A percentile compares a stretch with the other conserved stretches of the same genome.
Evolutionary conservation across 192 early-diverging fungal genomes (phyloP).

Genomic region (Backusella tuberculispora): DNA sequence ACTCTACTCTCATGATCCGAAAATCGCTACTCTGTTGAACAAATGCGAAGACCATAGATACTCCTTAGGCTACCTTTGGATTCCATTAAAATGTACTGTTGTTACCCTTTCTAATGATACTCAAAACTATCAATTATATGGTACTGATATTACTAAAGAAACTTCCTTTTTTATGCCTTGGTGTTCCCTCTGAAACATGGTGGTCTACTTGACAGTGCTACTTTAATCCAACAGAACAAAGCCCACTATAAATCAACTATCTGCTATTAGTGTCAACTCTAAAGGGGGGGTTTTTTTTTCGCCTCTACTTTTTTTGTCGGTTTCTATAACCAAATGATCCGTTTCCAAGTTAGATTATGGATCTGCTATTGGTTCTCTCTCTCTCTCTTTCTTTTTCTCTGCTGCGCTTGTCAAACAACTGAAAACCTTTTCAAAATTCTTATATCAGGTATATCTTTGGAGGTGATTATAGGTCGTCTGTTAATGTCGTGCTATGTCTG

Average conservation of each 20-base stretch:
- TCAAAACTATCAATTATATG: not conserved
- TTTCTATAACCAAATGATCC: not conserved
- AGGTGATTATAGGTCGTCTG: too few species aligned
- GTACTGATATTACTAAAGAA: not conserved
- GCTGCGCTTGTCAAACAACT: not conserved
- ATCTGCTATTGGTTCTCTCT: not conserved
- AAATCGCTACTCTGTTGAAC: not conserved
- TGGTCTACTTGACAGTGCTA: too few species aligned
- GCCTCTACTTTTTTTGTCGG: not conserved
- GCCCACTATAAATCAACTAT: too few species aligned
- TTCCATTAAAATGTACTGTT: not conserved
- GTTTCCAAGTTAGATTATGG: conserved; percentile 6
- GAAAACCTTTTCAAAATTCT: too few species aligned
- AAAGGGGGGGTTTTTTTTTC: too few species aligned
- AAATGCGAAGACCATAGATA: not conserved
- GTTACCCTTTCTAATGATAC: not conserved
- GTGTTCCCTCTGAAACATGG: not conserved
- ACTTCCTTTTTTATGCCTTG: too few species aligned
- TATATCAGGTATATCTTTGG: too few species aligned
- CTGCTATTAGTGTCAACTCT: too few species aligned
- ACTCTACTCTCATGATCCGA: too few species aligned
- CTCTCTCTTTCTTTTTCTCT: too few species aligned
- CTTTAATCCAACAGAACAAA: too few species aligned
- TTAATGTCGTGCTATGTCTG: too few species aligned
- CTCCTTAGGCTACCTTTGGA: conserved; percentile 16